Conservation (phyloP, 768 basidiomycete genomes). For the Pleurotus tuoliensis region DNA sequence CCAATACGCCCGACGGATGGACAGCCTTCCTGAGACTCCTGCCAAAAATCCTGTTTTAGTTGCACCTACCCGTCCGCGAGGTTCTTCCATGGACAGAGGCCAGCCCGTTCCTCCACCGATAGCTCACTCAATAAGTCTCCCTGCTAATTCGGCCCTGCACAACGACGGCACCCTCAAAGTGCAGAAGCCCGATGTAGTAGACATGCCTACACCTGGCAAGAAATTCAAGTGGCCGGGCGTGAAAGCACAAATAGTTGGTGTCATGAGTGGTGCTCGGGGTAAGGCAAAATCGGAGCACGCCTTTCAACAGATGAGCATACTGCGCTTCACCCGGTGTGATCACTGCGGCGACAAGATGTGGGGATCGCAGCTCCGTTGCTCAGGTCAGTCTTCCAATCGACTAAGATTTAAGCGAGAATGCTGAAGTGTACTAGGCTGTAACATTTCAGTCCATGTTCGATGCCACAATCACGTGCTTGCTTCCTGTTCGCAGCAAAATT, state of each 20-base stretch:
- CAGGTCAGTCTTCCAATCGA: conserved; percentile 40
- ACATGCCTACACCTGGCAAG: conserved; percentile 46
- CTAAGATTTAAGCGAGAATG: not conserved
- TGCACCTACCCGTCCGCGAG: conserved; percentile 2
- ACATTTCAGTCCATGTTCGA: conserved; percentile 81
- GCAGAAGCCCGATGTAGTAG: conserved; percentile 39
- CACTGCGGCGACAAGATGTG: conserved; percentile 98
- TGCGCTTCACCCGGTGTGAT: conserved; percentile 90
- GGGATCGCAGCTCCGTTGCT: conserved; percentile 93
- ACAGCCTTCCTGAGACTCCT: conserved; percentile 39
- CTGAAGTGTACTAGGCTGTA: conserved; percentile 55
- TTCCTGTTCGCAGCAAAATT: conserved; percentile 56
- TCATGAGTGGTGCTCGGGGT: conserved; percentile 28
- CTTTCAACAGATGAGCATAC: conserved; percentile 85
- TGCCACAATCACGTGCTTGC: conserved; percentile 68
- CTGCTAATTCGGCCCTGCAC: conserved; percentile 46
- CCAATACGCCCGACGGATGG: conserved; percentile 78
- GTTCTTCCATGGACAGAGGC: not conserved
- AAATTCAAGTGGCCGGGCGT: conserved; percentile 70
- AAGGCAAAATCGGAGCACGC: conserved; percentile 60
- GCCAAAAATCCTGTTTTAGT: conserved; percentile 21
- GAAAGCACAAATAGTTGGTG: conserved; percentile 41
- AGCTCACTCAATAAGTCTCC: conserved; percentile 39
- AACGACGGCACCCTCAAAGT: conserved; percentile 40
- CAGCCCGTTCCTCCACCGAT: conserved; percentile 32